Evolutionary conservation across 1,284 basidiomycete genomes (phyloP).

Genomic region (Tremellales sp.): DNA sequence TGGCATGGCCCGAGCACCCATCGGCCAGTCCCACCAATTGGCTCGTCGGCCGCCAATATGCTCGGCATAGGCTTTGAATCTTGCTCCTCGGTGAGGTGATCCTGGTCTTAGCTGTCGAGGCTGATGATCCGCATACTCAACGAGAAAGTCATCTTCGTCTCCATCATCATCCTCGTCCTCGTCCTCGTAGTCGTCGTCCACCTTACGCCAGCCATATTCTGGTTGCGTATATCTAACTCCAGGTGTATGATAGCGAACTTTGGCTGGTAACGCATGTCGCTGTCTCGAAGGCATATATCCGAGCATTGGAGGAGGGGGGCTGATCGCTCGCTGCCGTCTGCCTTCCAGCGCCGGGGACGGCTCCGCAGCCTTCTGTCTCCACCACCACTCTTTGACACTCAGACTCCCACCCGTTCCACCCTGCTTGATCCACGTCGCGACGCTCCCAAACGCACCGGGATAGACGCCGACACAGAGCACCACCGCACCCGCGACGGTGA

Average conservation of each 20-base stretch:
- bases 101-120: too few relatives aligned
- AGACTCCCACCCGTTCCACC: too few relatives aligned
- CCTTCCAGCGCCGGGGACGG: not conserved
- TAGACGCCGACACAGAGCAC: slow-evolving; percentile 26
- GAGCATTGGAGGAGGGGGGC: too few relatives aligned
- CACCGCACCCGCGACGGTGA: slow-evolving; percentile 25
- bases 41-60: too few relatives aligned
- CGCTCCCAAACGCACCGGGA: slow-evolving; percentile 20
- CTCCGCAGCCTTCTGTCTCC: too few relatives aligned
- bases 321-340: not conserved
- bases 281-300: not conserved
- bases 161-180: not conserved
- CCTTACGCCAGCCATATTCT: not conserved
- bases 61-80: too few relatives aligned
- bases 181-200: not conserved
- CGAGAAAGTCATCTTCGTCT: not conserved
- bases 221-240: not conserved
- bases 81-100: too few relatives aligned
- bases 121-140: too few relatives aligned
- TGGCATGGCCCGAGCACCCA: too few relatives aligned
- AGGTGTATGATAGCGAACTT: slow-evolving; percentile 1
- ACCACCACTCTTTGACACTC: too few relatives aligned
- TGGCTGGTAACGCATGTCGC: not conserved
- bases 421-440: slow-evolving; percentile 24
- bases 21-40: too few relatives aligned